Evolutionary conservation across 495 filamentous ascomycete genomes (phyloP).

Genomic region (Hyaloscypha bicolor): DNA sequence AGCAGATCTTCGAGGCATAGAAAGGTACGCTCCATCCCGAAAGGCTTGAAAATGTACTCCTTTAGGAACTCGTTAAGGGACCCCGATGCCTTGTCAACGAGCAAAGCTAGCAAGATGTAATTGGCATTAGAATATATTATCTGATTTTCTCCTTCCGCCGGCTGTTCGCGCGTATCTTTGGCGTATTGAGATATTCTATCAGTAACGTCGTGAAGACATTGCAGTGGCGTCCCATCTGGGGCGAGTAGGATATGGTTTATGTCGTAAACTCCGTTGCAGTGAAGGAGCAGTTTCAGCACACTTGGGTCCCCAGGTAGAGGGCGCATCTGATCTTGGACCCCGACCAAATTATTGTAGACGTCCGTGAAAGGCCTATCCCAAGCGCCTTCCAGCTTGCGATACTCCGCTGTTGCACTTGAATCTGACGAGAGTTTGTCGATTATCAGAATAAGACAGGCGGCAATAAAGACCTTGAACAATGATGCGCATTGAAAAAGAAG

Average conservation of each 20-base stretch:
- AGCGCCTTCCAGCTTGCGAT: conserved; percentile 13
- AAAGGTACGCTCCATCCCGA: conserved; percentile 22
- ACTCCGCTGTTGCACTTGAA: conserved; percentile 1
- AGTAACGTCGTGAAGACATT: conserved; percentile 6
- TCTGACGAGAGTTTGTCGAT: conserved; percentile 20
- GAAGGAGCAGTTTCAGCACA: conserved; percentile 12
- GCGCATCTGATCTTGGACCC: background rate
- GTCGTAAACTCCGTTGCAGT: conserved; percentile 13
- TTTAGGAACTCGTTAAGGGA: conserved; percentile 16
- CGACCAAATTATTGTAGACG: conserved; percentile 14
- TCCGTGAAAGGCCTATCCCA: conserved; percentile 18
- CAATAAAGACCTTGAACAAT: conserved; percentile 15
- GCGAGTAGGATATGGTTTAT: conserved; percentile 23
- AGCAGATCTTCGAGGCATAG: conserved; percentile 7
- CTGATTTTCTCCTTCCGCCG: conserved; percentile 1
- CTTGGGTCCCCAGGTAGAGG: conserved; percentile 19
- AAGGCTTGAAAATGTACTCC: conserved; percentile 24
- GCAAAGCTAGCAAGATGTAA: conserved; percentile 21
- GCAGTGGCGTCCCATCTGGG: conserved; percentile 20
- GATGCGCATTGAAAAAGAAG: conserved; percentile 15
- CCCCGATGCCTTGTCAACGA: conserved; percentile 17
- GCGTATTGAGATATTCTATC: conserved; percentile 19
- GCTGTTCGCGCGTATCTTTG: conserved; percentile 13
- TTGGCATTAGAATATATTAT: conserved; percentile 20
- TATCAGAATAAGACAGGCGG: conserved; percentile 8